phyloP scores from a whole-genome alignment of 176 grass and related monocot genomes.

The Hordeum marinum region DNA sequence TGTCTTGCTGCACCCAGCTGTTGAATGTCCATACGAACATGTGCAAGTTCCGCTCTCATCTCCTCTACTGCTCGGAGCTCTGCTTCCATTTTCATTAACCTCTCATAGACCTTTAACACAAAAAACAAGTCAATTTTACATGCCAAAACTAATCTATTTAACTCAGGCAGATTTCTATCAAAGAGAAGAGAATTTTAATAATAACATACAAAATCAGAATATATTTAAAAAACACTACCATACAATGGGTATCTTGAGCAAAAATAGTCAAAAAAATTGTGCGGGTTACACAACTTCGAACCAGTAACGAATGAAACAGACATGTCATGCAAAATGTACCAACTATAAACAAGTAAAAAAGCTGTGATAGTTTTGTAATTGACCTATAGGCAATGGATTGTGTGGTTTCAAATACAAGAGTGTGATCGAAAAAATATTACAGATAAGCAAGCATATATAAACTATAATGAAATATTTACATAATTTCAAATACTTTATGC shows the following conservation, averaged over 20 bases:
- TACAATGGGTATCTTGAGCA: conserved; percentile 7
- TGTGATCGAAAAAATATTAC: neutral
- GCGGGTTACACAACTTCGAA: neutral
- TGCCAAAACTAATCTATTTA: neutral
- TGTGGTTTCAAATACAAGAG: neutral
- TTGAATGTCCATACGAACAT: conserved; percentile 58
- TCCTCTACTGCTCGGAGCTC: conserved; percentile 45
- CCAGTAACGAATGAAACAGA: neutral
- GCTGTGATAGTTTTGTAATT: neutral
- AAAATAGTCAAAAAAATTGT: neutral
- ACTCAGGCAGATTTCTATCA: neutral
- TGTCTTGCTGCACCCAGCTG: conserved; percentile 55
- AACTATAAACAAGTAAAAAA: conserved; percentile 16
- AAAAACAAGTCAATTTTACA: conserved; percentile 22
- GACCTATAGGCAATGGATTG: neutral
- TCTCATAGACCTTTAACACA: conserved; percentile 50
- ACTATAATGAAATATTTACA: neutral
- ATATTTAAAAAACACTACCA: conserved; percentile 2
- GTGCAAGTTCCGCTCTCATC: conserved; percentile 53
- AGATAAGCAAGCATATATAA: neutral
- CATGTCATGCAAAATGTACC: neutral
- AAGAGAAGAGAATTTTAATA: conserved; percentile 3
- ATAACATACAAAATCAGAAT: neutral
- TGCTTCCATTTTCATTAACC: conserved; percentile 60
- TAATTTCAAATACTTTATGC: neutral